Conservation (phyloP, 768 basidiomycete species). For the Hericium coralloides region DNA sequence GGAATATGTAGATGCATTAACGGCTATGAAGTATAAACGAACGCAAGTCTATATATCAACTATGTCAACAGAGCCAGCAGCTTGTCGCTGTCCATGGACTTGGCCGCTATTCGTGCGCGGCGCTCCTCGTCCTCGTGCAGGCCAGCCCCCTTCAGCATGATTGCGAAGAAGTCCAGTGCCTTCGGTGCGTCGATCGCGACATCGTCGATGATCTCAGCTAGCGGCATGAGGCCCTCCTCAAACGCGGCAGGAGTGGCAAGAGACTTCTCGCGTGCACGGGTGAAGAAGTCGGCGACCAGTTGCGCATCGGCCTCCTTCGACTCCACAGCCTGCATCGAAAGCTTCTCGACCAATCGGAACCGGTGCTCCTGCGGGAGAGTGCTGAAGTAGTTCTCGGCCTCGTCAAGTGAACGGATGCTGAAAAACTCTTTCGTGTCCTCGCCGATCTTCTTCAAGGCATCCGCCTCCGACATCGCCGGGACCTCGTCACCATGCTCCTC, state of each 20-base stretch:
- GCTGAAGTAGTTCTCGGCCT: slow-evolving; percentile 82
- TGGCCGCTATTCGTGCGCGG: slow-evolving; percentile 46
- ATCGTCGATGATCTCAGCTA: slow-evolving; percentile 78
- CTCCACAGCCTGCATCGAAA: slow-evolving; percentile 68
- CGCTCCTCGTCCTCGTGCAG: slow-evolving; percentile 50
- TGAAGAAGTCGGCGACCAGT: slow-evolving; percentile 71
- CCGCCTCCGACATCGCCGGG: slow-evolving; percentile 51
- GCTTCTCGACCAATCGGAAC: slow-evolving; percentile 58
- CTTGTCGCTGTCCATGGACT: slow-evolving; percentile 51
- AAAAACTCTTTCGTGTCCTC: slow-evolving; percentile 86
- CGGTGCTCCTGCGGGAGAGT: slow-evolving; percentile 60
- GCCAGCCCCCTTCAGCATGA: slow-evolving; percentile 65
- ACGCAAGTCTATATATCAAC: neutral
- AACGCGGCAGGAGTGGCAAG: slow-evolving; percentile 52
- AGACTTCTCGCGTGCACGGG: slow-evolving; percentile 47
- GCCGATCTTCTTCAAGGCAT: slow-evolving; percentile 65
- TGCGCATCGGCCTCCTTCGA: slow-evolving; percentile 74
- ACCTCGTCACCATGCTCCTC: too few relatives aligned
- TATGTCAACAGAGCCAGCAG: slow-evolving; percentile 29
- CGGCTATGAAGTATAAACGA: slow-evolving; percentile 3
- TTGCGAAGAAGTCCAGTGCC: slow-evolving; percentile 67
- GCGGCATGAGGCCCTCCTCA: slow-evolving; percentile 62
- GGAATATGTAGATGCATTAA: slow-evolving; percentile 12
- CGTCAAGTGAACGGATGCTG: slow-evolving; percentile 71
- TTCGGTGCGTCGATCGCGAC: slow-evolving; percentile 86